Percentiles rank a stretch among this genome's conserved stretches.
phyloP scores from a whole-genome alignment of 2,329 filamentous ascomycete genomes.

The Fusarium redolens region DNA sequence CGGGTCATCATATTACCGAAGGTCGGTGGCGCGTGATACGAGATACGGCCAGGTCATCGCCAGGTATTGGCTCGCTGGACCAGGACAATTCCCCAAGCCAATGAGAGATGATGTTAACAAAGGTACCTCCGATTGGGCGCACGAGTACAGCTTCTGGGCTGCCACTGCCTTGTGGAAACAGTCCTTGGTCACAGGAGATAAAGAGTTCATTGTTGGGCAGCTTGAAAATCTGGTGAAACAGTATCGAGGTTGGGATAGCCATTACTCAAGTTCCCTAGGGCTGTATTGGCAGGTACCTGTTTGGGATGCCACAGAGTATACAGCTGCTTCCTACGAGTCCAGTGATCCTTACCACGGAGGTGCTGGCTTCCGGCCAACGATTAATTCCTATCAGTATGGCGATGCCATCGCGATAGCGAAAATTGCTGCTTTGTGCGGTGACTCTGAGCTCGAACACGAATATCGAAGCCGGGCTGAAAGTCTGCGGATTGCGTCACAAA shows the following conservation, averaged over 20 bases:
- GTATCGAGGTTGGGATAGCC: background rate
- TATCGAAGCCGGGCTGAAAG: background rate
- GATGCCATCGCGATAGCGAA: background rate
- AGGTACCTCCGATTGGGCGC: background rate
- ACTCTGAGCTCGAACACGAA: background rate
- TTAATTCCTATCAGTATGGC: constrained; percentile 3
- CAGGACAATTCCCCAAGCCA: background rate
- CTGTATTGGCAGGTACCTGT: constrained; percentile 5
- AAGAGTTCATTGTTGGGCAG: background rate
- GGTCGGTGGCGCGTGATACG: background rate
- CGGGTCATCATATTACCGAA: constrained; percentile 1
- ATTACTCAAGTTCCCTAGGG: background rate
- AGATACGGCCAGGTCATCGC: background rate
- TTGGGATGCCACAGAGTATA: background rate
- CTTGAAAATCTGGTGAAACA: constrained; percentile 2
- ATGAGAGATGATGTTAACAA: constrained; percentile 1
- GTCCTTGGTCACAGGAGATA: background rate
- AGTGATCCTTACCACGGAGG: background rate
- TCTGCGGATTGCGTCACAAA: background rate
- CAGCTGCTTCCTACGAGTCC: constrained; percentile 1
- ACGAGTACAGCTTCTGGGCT: constrained; percentile 10
- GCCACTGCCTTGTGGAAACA: background rate
- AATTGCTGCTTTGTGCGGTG: background rate
- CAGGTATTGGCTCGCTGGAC: constrained; percentile 1
- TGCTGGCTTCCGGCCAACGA: background rate